Evolutionary conservation across 2,329 filamentous ascomycete species (phyloP).

Genomic region (Scleromitrula shiraiana): DNA sequence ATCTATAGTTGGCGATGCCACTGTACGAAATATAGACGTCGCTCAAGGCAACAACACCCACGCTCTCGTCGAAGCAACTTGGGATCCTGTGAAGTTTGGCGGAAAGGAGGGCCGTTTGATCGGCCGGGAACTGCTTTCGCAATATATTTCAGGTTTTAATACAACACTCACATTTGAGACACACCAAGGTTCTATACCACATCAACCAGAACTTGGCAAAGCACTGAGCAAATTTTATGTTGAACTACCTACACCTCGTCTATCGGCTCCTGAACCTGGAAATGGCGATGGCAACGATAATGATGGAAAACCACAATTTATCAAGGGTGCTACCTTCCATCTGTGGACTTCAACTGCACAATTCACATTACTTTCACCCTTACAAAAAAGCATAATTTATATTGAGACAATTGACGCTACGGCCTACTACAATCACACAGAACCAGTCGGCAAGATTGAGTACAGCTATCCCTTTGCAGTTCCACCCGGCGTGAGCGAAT

Average conservation of each 20-base stretch:
- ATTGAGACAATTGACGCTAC: slow-evolving; percentile 77
- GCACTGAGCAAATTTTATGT: slow-evolving; percentile 66
- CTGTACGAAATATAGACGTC: slow-evolving; percentile 55
- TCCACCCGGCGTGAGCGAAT: slow-evolving; percentile 63
- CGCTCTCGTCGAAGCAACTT: slow-evolving; percentile 59
- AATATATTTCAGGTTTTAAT: slow-evolving; percentile 83
- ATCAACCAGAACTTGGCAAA: slow-evolving; percentile 61
- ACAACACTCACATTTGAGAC: slow-evolving; percentile 68
- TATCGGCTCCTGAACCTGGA: slow-evolving; percentile 48
- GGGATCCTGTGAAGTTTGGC: slow-evolving; percentile 60
- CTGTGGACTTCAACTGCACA: slow-evolving; percentile 77
- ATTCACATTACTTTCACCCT: slow-evolving; percentile 74
- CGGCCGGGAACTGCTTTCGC: slow-evolving; percentile 68
- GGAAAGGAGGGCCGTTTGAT: slow-evolving; percentile 53
- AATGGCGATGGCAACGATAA: slow-evolving; percentile 34
- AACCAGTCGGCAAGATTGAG: slow-evolving; percentile 68
- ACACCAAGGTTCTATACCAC: slow-evolving; percentile 65
- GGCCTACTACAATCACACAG: slow-evolving; percentile 74
- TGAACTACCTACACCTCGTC: slow-evolving; percentile 61
- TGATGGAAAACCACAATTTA: slow-evolving; percentile 55
- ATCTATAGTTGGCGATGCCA: slow-evolving; percentile 68
- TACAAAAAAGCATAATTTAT: slow-evolving; percentile 63
- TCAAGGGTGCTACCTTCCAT: slow-evolving; percentile 80
- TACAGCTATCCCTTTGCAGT: slow-evolving; percentile 69
- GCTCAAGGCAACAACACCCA: slow-evolving; percentile 64